Conservation (phyloP, 768 basidiomycete genomes). For the Infundibulicybe gibba region DNA sequence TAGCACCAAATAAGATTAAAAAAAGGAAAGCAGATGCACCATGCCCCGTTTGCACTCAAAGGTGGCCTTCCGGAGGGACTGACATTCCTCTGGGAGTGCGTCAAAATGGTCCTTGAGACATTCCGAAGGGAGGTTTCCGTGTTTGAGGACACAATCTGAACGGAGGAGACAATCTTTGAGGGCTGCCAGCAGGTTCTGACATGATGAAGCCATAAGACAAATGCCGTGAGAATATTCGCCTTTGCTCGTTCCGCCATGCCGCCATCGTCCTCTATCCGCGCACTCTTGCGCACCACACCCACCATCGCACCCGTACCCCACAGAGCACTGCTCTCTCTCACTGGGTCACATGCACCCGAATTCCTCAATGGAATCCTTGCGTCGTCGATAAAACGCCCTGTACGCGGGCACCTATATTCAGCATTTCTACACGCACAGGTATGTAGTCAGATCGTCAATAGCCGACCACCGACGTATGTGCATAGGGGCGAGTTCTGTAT, state of each 20-base stretch:
- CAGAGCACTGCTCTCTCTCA: conserved; percentile 68
- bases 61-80: conserved; percentile 72
- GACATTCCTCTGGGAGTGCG: conserved; percentile 80
- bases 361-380: conserved; percentile 81
- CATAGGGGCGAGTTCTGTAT: conserved; percentile 84
- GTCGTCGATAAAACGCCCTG: conserved; percentile 38
- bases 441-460: conserved; percentile 19
- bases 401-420: conserved; percentile 59
- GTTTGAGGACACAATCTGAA: conserved; percentile 84
- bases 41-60: conserved; percentile 91
- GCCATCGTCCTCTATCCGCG: conserved; percentile 25
- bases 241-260: conserved; percentile 11
- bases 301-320: conserved; percentile 60
- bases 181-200: conserved; percentile 70
- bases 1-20: not conserved
- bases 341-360: conserved; percentile 74
- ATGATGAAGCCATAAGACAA: conserved; percentile 69
- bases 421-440: conserved; percentile 81
- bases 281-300: conserved; percentile 44
- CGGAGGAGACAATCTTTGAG: conserved; percentile 82
- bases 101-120: conserved; percentile 74
- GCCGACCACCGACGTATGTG: conserved; percentile 7
- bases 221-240: not conserved
- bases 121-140: conserved; percentile 77
- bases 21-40: conserved; percentile 40